Conservation (phyloP, 352 stramenopile species). For the Pythium phragmitis region DNA sequence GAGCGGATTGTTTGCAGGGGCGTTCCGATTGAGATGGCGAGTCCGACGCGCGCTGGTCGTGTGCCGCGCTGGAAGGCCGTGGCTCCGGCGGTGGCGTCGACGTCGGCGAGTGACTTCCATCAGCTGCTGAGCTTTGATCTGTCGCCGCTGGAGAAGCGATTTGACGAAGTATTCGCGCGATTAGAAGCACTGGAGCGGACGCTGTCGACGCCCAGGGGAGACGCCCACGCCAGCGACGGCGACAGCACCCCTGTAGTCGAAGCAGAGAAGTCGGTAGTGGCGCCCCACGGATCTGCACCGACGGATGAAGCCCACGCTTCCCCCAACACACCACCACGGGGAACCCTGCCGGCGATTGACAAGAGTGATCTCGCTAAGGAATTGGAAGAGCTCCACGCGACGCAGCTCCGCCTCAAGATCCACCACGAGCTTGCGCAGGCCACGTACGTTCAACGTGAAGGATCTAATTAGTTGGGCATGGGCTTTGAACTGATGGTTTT, state of each 20-base stretch:
- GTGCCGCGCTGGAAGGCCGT: not conserved
- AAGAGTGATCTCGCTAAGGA: slow-evolving; percentile 35
- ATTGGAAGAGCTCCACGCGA: slow-evolving; percentile 52
- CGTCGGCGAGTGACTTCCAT: slow-evolving; percentile 9
- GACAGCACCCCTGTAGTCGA: not conserved
- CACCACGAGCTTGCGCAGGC: slow-evolving; percentile 50
- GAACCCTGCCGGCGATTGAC: slow-evolving; percentile 6
- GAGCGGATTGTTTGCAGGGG: too few species aligned
- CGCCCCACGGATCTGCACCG: not conserved
- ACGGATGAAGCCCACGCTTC: not conserved
- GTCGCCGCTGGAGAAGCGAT: slow-evolving; percentile 49
- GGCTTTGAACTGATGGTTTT: not conserved
- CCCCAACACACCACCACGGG: not conserved
- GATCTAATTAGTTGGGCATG: not conserved
- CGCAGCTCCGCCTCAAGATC: slow-evolving; percentile 59
- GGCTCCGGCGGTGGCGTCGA: not conserved
- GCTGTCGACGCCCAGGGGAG: not conserved
- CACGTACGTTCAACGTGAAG: slow-evolving; percentile 15
- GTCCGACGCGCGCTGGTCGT: slow-evolving; percentile 3
- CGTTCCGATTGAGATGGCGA: slow-evolving; percentile 5
- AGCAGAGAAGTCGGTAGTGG: not conserved
- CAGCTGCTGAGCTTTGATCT: slow-evolving; percentile 26
- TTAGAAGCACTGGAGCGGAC: slow-evolving; percentile 39
- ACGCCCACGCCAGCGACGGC: not conserved
- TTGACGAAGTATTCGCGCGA: slow-evolving; percentile 48